Base-by-base conservation (phyloP, 176 grass and related monocot genomes). In the Areca catechu region DNA sequence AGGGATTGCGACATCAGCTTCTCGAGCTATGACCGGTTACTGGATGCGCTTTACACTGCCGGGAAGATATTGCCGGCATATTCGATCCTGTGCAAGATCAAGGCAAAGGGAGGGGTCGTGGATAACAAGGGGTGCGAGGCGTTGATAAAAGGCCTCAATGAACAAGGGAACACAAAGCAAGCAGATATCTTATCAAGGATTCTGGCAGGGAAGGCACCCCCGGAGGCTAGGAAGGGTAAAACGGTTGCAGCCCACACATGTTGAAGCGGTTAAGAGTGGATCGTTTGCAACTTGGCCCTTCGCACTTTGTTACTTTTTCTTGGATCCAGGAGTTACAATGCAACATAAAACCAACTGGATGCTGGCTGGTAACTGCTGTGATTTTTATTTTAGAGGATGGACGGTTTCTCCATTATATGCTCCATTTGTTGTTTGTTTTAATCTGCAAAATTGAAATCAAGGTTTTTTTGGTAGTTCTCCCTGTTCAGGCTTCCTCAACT, bases 71-170 rank as follows among this genome's bases (percentile, higher is more conserved):
- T 98, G 76, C 81, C 83, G 62, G 84, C 87, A 7, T 98, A 92
- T 73, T 80, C 80, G 43, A 79, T 98, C 57, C 84, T 98, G 9
- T 88, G 93, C 79, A 92, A 98, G 83, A 98, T 98, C 56, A 92
- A 98, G 80, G 80, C 66, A 50, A 88, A 92, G 54, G 93, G 93
- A 73, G 87, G 84, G 48, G 56, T 77, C 27, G 84, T 98, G 3
- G 48, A 73, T 49, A 74, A 92, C 55, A 88, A 92, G 63, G 84
- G 81, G 3, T 92, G 93, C 0, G 84, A 98, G 59, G 75, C 64
- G 65, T 65, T 98, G 54, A 79, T 98, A 62, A 63, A 74, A 14
- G 85, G 65, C 72, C 75, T 98, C 22, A 88, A 88, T 50, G 76
- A 79, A 16, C 84, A 82, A 83, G 93, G 93, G 28, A 80, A 92